Evolutionary conservation across 768 basidiomycete genomes (phyloP), one percentile per base, ranked within the genome.

Genomic region (Tephrocybe sp.): DNA sequence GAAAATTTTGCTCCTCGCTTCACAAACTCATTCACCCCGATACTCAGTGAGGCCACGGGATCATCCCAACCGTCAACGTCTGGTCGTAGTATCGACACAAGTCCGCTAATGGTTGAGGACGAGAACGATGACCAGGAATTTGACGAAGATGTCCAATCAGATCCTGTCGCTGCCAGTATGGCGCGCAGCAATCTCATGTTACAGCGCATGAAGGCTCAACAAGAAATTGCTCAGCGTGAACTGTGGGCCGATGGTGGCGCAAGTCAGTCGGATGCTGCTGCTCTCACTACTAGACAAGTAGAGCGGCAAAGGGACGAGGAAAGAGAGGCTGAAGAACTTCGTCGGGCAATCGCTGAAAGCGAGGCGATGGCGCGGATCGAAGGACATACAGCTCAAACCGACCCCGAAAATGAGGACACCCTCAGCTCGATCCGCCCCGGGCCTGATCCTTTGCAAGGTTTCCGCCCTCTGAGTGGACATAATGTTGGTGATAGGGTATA

Each of bases 91-190:
- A 59, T 60, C n/a, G 60, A 46, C 35, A 49, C 54, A 9, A 59
- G 44, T 14, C 51, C 61, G 17, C 59, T 56, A 22, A 13, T 16
- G 22, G 35, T 39, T 13, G 51, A 47, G 11, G 44, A 39, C 12
- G 43, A 34, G 0, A 32, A 42, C 20, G 43, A 57, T n/a, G 49
- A 39, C 11, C 20, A 31, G 14, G 51, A 45, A 5, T 2, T 36
- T n/a, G 31, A 48, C 49, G 53, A 49, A 17, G 17, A 16, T 11
- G 36, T 22, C 23, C 32, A 74, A 45, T 51, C 68, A 4, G 85
- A 87, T 62, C 83, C 80, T 3, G 73, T 89, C 17, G 75, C 75
- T 17, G 83, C 80, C n/a, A 87, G 83, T 61, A 77, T 83, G 76
- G 84, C 80, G 49, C 77, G 80, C 46, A 87, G 78, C 56, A 76